phyloP scores from a whole-genome alignment of 495 filamentous ascomycete genomes.

The Aspergillus biplanus region DNA sequence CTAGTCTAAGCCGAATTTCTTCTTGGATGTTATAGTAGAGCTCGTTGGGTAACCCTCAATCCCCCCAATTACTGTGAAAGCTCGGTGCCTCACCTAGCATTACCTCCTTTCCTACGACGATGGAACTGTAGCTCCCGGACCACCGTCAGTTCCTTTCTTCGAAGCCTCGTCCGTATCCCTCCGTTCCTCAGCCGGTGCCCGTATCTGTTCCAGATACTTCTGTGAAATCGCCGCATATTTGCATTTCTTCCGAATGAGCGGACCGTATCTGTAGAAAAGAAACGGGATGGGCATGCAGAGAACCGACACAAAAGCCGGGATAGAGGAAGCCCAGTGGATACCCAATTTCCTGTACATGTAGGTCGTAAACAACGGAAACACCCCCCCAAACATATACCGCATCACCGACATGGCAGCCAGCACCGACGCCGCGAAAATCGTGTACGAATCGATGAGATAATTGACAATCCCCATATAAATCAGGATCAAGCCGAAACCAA shows the following conservation, averaged over 20 bases:
- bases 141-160: no score
- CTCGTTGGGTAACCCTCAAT: no score
- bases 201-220: background rate
- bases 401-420: slow-evolving; percentile 70
- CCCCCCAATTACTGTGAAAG: no score
- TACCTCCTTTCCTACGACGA: no score
- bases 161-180: no score
- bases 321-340: slow-evolving; percentile 69
- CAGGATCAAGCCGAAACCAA: slow-evolving; percentile 65
- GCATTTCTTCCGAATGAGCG: slow-evolving; percentile 60
- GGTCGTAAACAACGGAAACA: slow-evolving; percentile 72
- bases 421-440: slow-evolving; percentile 70
- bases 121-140: no score
- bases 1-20: no score
- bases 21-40: no score
- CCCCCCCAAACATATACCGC: slow-evolving; percentile 63
- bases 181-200: background rate
- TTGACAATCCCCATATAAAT: slow-evolving; percentile 67
- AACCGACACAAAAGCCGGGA: slow-evolving; percentile 70
- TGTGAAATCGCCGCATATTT: slow-evolving; percentile 57
- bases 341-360: slow-evolving; percentile 68
- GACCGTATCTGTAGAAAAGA: slow-evolving; percentile 69
- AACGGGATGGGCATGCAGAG: slow-evolving; percentile 70
- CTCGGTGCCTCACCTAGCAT: no score
- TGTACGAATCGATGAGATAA: slow-evolving; percentile 72